These are phyloP conservation scores for Wickerhamomyces chaumierensis DNA, from an alignment of 805 yeast species.

Conservation along the genomic window DNA sequence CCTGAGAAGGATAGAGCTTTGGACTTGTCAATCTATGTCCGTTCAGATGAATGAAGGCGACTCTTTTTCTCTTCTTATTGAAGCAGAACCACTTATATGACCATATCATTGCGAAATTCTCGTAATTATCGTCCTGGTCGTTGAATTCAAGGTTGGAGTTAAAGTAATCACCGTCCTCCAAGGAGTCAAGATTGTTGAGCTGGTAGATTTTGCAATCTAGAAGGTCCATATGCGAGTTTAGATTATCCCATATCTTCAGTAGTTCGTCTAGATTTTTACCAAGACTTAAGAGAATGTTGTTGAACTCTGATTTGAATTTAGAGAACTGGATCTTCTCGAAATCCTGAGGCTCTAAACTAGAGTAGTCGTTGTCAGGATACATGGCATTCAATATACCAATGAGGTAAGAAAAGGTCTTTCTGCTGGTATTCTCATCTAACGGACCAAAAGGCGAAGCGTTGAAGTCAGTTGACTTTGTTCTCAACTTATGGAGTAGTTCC, in stretches of 20 bases:
- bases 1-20: constrained; percentile 22
- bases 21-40: constrained; percentile 32
- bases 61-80: constrained; percentile 85
- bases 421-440: constrained; percentile 68
- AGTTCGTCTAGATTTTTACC: constrained; percentile 41
- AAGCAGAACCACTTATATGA: constrained; percentile 77
- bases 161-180: constrained; percentile 21
- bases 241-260: constrained; percentile 75
- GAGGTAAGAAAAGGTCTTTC: constrained; percentile 82
- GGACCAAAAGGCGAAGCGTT: constrained; percentile 77
- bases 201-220: constrained; percentile 49
- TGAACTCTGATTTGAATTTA: constrained; percentile 45
- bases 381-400: constrained; percentile 86
- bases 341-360: constrained; percentile 63
- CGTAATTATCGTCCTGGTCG: constrained; percentile 18
- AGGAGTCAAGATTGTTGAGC: constrained; percentile 34
- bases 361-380: constrained; percentile 93
- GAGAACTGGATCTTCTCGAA: background rate
- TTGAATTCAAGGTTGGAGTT: background rate
- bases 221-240: constrained; percentile 68
- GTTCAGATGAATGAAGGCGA: constrained; percentile 70
- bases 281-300: constrained; percentile 61
- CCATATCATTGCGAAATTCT: constrained; percentile 24
- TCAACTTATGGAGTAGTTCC: background rate
- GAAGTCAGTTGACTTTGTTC: background rate